Conservation (phyloP, 345 rosid species). For the Corchorus olitorius region DNA sequence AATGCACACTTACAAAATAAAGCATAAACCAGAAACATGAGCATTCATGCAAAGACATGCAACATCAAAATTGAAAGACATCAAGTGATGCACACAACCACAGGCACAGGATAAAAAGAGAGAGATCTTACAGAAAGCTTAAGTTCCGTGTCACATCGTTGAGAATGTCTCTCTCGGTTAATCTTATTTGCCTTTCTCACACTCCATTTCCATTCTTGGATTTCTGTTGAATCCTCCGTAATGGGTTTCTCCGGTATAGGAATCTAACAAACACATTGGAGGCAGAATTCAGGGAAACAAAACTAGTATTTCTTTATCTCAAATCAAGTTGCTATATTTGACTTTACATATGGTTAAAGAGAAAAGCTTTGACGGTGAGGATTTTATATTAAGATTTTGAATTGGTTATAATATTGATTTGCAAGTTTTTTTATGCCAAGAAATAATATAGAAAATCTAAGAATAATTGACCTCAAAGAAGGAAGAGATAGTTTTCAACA, state of each 20-base stretch:
- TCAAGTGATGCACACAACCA: not conserved
- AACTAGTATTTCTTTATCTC: not conserved
- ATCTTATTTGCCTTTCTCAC: constrained; percentile 69
- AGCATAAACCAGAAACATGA: constrained; percentile 14
- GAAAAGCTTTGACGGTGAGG: no score
- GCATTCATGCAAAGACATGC: constrained; percentile 14
- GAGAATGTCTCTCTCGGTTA: constrained; percentile 92
- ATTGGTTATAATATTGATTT: not conserved
- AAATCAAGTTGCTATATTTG: not conserved
- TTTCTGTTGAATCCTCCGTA: constrained; percentile 62
- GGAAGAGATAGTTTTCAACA: not conserved
- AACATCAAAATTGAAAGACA: constrained; percentile 5
- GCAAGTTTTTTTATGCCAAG: not conserved
- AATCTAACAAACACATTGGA: constrained; percentile 41
- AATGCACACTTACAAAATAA: constrained; percentile 22
- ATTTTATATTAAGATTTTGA: not conserved
- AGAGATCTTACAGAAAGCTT: constrained; percentile 80
- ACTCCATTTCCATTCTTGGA: constrained; percentile 81
- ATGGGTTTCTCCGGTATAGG: constrained; percentile 71
- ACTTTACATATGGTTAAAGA: not conserved
- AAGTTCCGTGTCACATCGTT: constrained; percentile 89
- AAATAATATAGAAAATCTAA: not conserved
- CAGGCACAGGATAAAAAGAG: not conserved
- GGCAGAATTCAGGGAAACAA: constrained; percentile 10
- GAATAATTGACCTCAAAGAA: not conserved